Percentiles rank a stretch among this genome's conserved stretches.
phyloP scores from a whole-genome alignment of 2,329 filamentous ascomycete species.

The Bipolaris cookei region DNA sequence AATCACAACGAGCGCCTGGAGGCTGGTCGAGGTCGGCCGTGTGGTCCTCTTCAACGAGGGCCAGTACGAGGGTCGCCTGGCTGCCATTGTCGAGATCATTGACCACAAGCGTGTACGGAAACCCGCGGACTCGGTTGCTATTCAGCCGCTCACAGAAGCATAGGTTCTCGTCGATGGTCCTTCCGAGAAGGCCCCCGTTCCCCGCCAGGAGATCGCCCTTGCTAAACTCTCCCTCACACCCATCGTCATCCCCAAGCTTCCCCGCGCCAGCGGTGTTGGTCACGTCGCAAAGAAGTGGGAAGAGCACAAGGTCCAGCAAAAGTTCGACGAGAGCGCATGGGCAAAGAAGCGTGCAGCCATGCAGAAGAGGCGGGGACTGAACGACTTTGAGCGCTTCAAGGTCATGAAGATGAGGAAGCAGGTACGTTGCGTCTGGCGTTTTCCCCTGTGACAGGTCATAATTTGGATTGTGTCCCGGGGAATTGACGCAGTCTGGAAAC shows the following conservation, averaged over 20 bases:
- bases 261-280: constrained; percentile 82
- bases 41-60: constrained; percentile 90
- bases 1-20: constrained; percentile 65
- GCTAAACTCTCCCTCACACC: constrained; percentile 85
- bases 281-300: constrained; percentile 89
- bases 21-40: constrained; percentile 97
- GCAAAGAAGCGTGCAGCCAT: constrained; percentile 90
- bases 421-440: constrained; percentile 60
- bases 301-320: constrained; percentile 86
- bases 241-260: constrained; percentile 84
- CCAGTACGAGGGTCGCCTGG: constrained; percentile 83
- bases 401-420: constrained; percentile 99
- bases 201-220: constrained; percentile 86
- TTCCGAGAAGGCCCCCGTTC: constrained; percentile 77
- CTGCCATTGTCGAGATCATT: constrained; percentile 97
- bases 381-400: constrained; percentile 99
- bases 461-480: neutral
- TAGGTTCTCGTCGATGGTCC: constrained; percentile 97
- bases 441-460: neutral
- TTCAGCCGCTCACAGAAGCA: constrained; percentile 39
- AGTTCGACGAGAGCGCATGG: constrained; percentile 91
- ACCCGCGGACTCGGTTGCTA: constrained; percentile 21
- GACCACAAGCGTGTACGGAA: constrained; percentile 99
- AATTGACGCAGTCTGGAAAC: constrained; percentile 3
- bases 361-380: constrained; percentile 86